Conservation (phyloP, 2,329 filamentous ascomycete species). For the Salinomyces thailandicus region DNA sequence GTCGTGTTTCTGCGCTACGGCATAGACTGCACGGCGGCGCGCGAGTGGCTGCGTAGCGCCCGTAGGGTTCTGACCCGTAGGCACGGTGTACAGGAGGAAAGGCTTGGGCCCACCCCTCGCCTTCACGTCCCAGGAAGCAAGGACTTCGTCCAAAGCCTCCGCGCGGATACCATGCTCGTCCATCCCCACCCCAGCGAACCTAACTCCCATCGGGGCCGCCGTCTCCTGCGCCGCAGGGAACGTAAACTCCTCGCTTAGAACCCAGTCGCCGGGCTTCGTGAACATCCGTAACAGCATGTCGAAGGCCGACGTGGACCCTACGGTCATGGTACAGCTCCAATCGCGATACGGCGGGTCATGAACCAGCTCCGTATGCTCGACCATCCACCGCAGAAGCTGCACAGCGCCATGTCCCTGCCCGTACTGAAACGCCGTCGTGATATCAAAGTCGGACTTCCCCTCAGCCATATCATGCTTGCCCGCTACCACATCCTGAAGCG, state of each 20-base stretch:
- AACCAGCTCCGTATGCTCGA: conserved; percentile 90
- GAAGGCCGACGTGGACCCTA: conserved; percentile 76
- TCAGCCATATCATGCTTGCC: conserved; percentile 76
- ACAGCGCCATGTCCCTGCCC: conserved; percentile 76
- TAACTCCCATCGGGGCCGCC: conserved; percentile 51
- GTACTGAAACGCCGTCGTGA: conserved; percentile 87
- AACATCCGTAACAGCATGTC: conserved; percentile 81
- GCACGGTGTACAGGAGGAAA: conserved; percentile 58
- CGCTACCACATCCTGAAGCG: conserved; percentile 50
- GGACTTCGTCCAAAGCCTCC: conserved; percentile 49
- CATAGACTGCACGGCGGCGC: conserved; percentile 63
- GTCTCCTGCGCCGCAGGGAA: conserved; percentile 66
- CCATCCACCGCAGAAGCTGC: conserved; percentile 80
- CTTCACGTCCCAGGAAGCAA: conserved; percentile 54
- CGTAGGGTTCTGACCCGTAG: conserved; percentile 83
- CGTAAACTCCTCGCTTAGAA: conserved; percentile 84
- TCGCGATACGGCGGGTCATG: conserved; percentile 80
- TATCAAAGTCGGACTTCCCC: conserved; percentile 56
- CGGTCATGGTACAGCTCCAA: conserved; percentile 74
- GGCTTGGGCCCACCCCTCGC: conserved; percentile 52
- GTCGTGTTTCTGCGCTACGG: conserved; percentile 71
- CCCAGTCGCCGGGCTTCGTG: conserved; percentile 60
- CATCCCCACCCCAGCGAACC: conserved; percentile 51
- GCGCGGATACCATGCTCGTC: conserved; percentile 57
- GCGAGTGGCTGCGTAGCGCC: conserved; percentile 65